Evolutionary conservation across 257 asterid genomes (phyloP).

Genomic region (Ocimum tenuiflorum): DNA sequence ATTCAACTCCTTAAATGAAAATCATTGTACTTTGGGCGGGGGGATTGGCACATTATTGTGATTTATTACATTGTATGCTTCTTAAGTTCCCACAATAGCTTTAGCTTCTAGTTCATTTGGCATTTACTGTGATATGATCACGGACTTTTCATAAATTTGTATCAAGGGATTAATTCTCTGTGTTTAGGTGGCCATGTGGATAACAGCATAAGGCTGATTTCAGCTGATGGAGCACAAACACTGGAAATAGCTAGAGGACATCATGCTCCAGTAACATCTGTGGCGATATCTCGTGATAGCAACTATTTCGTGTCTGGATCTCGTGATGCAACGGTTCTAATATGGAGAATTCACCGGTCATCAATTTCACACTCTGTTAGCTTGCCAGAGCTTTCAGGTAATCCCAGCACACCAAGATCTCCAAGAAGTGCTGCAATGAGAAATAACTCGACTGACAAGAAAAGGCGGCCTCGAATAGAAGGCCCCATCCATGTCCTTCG

Average conservation of each 20-base stretch:
- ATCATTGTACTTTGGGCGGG: no score
- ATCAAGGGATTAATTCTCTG: no score
- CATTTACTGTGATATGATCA: no score
- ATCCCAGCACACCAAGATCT: conserved; percentile 55
- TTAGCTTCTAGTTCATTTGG: no score
- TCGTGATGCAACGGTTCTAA: conserved; percentile 72
- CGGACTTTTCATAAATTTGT: no score
- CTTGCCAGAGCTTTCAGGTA: conserved; percentile 48
- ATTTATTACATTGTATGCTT: no score
- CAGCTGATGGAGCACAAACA: background rate
- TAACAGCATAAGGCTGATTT: no score
- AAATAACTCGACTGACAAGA: conserved; percentile 40
- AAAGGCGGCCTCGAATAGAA: conserved; percentile 55
- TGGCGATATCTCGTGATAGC: conserved; percentile 31
- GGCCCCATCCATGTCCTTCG: conserved; percentile 92
- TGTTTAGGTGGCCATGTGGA: no score
- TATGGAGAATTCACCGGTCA: conserved; percentile 75
- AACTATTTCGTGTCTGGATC: conserved; percentile 43
- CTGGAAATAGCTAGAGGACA: conserved; percentile 44
- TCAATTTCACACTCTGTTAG: conserved; percentile 41
- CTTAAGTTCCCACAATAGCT: no score
- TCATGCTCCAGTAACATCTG: conserved; percentile 68
- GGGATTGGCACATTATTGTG: no score
- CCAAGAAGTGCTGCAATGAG: conserved; percentile 31
- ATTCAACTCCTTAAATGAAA: no score